Evolutionary conservation across 495 filamentous ascomycete genomes (phyloP), one percentile per base, ranked within the genome.

Genomic region (Penicillium arizonense): DNA sequence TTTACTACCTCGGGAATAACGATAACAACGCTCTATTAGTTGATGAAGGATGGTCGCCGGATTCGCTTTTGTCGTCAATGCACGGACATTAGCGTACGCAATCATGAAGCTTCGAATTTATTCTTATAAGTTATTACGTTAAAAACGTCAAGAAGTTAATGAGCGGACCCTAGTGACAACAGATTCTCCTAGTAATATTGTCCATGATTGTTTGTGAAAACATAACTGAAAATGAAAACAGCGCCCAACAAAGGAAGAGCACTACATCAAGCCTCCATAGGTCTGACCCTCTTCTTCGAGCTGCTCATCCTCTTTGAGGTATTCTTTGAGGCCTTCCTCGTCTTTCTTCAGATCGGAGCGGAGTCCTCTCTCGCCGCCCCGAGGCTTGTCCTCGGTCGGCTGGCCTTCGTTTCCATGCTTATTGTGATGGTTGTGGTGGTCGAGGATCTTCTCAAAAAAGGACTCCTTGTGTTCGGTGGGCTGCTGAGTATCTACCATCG

Each of bases 21-120:
- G 24, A 48, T 4, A 12, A 26, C 39, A 41, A 45, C 10, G 32
- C 30, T 2, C 46, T 55, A 11, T 33, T 55, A 7, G 32, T 56
- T 9, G 62, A 68, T 51, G 54, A 63, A 21, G 56, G 56, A 4
- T 59, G 58, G 52, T 58, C 64, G 8, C 61, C 61, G 20, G 62
- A 68, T 55, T 65, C 64, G 21, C 50, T 65, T 3, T 47, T 68
- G 34, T 68, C 64, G 10, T 58, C 62, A 13, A 54, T 65, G 26
- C 58, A 58, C 44, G 61, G 61, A 26, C 44, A 62, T 44, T 54
- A 36, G 40, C 21, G 21, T n/a, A 13, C 26, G 11, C 21, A 26
- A 20, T 28, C 40, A 42, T 42, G 10, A 42, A 42, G 20, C 18
- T 24, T 42, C 21, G 23, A 4, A 20, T 40, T 38, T 21, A 40